phyloP scores from a whole-genome alignment of 2,329 filamentous ascomycete genomes.

The Albophoma yamanashiensis region DNA sequence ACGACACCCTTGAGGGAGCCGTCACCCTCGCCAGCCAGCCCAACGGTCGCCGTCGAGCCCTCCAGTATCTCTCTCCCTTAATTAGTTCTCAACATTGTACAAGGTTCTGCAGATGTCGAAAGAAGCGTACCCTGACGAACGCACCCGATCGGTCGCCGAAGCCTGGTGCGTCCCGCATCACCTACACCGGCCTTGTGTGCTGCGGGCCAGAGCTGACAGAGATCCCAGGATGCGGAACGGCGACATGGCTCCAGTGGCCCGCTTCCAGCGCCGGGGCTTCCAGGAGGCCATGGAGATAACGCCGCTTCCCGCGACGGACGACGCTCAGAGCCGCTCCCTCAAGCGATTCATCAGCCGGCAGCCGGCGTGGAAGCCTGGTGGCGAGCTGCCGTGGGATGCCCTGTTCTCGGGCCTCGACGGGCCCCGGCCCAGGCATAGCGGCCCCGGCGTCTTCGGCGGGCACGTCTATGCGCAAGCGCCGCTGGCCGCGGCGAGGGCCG shows the following conservation, averaged over 20 bases:
- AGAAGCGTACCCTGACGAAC: background rate
- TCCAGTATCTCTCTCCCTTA: background rate
- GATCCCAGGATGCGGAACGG: conserved; percentile 1
- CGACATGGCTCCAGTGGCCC: background rate
- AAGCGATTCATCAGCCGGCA: conserved; percentile 19
- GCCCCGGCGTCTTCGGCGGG: conserved; percentile 22
- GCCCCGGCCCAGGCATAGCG: conserved; percentile 5
- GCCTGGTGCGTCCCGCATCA: background rate
- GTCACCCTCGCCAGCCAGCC: background rate
- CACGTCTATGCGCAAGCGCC: conserved; percentile 26
- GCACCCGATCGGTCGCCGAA: background rate
- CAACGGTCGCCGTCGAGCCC: background rate
- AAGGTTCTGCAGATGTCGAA: background rate
- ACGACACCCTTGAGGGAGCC: background rate
- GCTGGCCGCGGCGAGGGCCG: conserved; percentile 21
- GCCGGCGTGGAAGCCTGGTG: conserved; percentile 21
- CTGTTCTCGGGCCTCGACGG: conserved; percentile 6
- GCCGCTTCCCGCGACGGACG: conserved; percentile 9
- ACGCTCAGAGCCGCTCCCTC: background rate
- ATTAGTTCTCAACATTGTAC: background rate
- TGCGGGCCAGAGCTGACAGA: background rate
- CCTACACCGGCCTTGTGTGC: background rate
- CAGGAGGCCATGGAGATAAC: conserved; percentile 17
- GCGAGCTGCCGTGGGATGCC: conserved; percentile 17
- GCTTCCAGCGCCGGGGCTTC: conserved; percentile 14